A percentile compares a stretch with the other conserved stretches of the same genome.
Conservation (phyloP, 371 early-diverging fungal genomes). For the Phascolomyces articulosus region DNA sequence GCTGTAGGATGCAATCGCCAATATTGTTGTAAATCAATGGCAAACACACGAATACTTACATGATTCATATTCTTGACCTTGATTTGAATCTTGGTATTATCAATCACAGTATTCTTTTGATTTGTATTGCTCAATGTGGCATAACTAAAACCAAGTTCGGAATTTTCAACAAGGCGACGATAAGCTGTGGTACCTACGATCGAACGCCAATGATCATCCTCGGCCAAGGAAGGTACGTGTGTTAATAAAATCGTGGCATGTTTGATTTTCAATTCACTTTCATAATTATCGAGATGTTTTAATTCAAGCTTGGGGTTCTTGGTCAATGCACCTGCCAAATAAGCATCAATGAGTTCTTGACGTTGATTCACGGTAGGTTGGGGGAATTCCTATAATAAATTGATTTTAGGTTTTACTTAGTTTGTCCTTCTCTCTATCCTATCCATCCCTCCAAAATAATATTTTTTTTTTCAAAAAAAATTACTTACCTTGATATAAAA, state of each 20-base stretch:
- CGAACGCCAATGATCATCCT: background rate
- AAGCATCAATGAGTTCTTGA: background rate
- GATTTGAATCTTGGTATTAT: conserved; percentile 15
- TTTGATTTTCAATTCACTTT: background rate
- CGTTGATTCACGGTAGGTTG: background rate
- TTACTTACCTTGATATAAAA: background rate
- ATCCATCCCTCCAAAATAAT: background rate
- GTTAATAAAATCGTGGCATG: background rate
- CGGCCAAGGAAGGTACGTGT: background rate
- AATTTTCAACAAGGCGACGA: background rate
- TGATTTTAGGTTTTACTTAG: too few relatives aligned
- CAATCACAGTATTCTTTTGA: background rate
- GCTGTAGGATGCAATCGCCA: conserved; percentile 23
- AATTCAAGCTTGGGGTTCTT: background rate
- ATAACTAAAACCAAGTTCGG: conserved; percentile 16
- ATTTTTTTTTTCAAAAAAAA: background rate
- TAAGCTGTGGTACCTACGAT: background rate
- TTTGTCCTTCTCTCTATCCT: too few relatives aligned
- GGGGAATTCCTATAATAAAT: background rate
- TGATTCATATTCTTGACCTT: conserved; percentile 36
- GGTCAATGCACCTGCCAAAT: conserved; percentile 7
- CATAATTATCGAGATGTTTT: background rate
- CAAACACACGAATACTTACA: conserved; percentile 43
- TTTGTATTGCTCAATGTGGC: background rate
- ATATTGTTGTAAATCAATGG: conserved; percentile 43